Conservation (phyloP, 2,329 filamentous ascomycete species). For the Aspergillus melleus region DNA sequence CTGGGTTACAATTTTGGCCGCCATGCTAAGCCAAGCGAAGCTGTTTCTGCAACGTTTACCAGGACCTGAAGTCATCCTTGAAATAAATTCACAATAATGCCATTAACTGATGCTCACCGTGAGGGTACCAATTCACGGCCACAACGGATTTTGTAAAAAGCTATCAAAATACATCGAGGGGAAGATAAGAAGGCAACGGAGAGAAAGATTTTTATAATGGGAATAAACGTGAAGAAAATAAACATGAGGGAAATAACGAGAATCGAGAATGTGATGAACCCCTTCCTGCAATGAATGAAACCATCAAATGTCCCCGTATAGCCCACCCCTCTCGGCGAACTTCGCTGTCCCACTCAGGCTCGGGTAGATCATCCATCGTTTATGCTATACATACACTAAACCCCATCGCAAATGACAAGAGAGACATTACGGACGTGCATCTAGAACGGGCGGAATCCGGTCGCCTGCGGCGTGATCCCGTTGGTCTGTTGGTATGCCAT, state of each 20-base stretch:
- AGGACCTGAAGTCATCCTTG: neutral
- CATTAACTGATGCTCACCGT: slow-evolving; percentile 4
- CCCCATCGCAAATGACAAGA: slow-evolving; percentile 14
- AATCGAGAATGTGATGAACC: slow-evolving; percentile 14
- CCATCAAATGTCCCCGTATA: slow-evolving; percentile 7
- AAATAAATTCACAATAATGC: slow-evolving; percentile 1
- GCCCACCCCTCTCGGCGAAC: neutral
- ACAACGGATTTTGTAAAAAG: neutral
- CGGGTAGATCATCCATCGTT: slow-evolving; percentile 28
- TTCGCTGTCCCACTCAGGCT: slow-evolving; percentile 1
- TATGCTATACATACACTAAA: slow-evolving; percentile 36
- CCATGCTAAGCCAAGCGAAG: neutral
- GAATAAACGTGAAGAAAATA: slow-evolving; percentile 14
- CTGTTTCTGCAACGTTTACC: neutral
- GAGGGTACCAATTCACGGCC: slow-evolving; percentile 1
- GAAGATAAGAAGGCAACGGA: slow-evolving; percentile 8
- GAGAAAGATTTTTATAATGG: slow-evolving; percentile 10
- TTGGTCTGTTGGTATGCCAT: slow-evolving; percentile 77
- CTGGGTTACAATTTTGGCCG: neutral
- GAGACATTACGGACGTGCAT: slow-evolving; percentile 17
- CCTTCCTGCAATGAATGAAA: slow-evolving; percentile 1
- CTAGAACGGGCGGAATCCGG: slow-evolving; percentile 66
- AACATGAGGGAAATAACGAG: slow-evolving; percentile 12
- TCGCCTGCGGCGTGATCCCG: slow-evolving; percentile 85
- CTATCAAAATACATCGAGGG: slow-evolving; percentile 10